Evolutionary conservation across 345 rosid genomes (phyloP), one percentile per base, ranked within the genome.

Genomic region (Sonneratia caseolaris): DNA sequence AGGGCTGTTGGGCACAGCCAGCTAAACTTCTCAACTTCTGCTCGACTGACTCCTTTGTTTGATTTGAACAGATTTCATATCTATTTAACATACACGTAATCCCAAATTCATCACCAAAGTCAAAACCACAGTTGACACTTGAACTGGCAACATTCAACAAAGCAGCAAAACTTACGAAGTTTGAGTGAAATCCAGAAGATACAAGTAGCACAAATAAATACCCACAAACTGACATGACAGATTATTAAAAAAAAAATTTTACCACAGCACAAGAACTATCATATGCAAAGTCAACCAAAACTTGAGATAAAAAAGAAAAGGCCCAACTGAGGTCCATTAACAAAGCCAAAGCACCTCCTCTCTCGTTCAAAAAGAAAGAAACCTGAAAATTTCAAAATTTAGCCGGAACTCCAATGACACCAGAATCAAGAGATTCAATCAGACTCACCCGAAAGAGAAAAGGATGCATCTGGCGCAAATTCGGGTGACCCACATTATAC

Each of bases 401-500:
- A 2, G 53, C 53, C 53, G 53, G 51, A 47, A 47, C 16, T 47
- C 51, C 51, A 14, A 47, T 47, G 51, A 47, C 15, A 4, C 1
- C 18, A 14, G 21, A 37, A 19, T 18, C 5, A 9, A 61, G 37
- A 59, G 7, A 51, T 14, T 36, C 43, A 67, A 68, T n/a, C 10
- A 13, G 69, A 71, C 81, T 38, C 22, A 95, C 99, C 99, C 99
- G 37, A 95, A 95, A 49, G 97, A 81, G 86, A 95, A 92, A 70
- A 95, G 90, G 73, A 95, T 95, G 47, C 81, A 81, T 51, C 99
- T 86, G 37, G 96, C 75, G 69, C 78, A 89, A 75, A 83, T 10
- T 79, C 99, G 85, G 73, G 99, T 95, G 71, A 95, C 38, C 96
- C 97, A 90, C 99, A 95, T 95, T 79, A 95, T 56, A 73, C 89